These are phyloP conservation scores for Botryotinia narcissicola DNA, from an alignment of 2,329 filamentous ascomycete genomes.

Conservation along the genomic window DNA sequence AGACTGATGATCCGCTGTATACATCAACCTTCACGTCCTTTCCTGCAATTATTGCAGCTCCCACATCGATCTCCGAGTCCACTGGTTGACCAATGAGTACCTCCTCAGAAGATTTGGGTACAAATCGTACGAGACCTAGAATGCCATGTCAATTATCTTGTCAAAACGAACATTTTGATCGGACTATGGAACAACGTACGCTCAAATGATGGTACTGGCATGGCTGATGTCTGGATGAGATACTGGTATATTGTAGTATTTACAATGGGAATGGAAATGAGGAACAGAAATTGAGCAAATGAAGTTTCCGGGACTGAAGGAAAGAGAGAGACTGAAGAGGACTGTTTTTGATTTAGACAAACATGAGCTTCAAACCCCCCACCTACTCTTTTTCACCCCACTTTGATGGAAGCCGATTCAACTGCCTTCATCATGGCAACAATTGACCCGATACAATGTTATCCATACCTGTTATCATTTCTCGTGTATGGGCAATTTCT, in stretches of 20 bases:
- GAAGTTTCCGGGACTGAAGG: background rate
- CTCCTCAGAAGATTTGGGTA: conserved; percentile 50
- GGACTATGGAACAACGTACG: conserved; percentile 24
- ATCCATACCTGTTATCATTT: background rate
- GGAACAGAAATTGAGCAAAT: background rate
- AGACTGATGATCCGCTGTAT: conserved; percentile 57
- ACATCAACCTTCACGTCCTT: conserved; percentile 55
- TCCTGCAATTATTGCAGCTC: conserved; percentile 53
- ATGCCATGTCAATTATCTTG: background rate
- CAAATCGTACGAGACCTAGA: conserved; percentile 58
- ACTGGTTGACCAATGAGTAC: conserved; percentile 56
- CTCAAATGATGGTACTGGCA: conserved; percentile 27
- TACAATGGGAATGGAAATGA: background rate
- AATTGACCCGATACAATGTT: background rate
- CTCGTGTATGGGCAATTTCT: background rate
- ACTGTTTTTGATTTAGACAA: background rate
- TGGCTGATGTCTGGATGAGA: conserved; percentile 3
- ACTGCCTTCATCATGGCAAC: background rate
- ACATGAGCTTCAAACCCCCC: background rate
- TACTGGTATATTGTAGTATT: background rate
- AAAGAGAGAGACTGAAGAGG: background rate
- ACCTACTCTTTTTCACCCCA: background rate
- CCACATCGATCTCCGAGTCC: conserved; percentile 51
- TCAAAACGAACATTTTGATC: background rate
- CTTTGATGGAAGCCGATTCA: background rate